phyloP scores from a whole-genome alignment of 768 basidiomycete genomes.

The Naganishia vaughanmartiniae region DNA sequence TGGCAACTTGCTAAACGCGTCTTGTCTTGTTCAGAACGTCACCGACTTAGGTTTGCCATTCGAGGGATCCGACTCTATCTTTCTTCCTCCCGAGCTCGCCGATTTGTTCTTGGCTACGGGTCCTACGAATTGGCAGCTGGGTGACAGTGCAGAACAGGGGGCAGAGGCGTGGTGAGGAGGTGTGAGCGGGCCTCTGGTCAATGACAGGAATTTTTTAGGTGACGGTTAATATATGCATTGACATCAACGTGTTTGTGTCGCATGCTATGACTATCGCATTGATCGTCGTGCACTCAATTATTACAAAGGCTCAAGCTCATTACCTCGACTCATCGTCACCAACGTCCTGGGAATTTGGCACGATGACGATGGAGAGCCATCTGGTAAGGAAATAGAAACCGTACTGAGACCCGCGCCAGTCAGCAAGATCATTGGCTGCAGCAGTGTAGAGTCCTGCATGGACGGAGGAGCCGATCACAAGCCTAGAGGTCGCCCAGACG shows the following conservation, averaged over 20 bases:
- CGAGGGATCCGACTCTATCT: constrained; percentile 78
- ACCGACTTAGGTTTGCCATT: constrained; percentile 86
- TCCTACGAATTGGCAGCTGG: constrained; percentile 41
- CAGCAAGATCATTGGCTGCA: constrained; percentile 32
- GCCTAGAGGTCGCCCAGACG: constrained; percentile 28
- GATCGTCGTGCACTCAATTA: background rate
- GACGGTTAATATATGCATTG: background rate
- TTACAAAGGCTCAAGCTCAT: background rate
- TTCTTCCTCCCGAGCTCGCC: constrained; percentile 58
- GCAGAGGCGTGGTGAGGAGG: constrained; percentile 46
- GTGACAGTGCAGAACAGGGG: constrained; percentile 47
- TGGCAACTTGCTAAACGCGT: background rate
- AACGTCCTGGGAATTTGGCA: background rate
- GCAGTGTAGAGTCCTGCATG: constrained; percentile 41
- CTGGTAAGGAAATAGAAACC: constrained; percentile 41
- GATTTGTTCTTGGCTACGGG: constrained; percentile 47
- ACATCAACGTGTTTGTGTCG: background rate
- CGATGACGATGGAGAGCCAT: constrained; percentile 2
- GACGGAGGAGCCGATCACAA: constrained; percentile 41
- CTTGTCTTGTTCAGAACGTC: constrained; percentile 61
- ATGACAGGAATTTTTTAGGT: background rate
- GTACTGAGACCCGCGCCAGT: constrained; percentile 39
- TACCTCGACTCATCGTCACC: background rate
- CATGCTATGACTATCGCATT: background rate
- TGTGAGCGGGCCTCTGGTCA: background rate